Conservation (phyloP, 345 rosid genomes). For the Populus deltoides region DNA sequence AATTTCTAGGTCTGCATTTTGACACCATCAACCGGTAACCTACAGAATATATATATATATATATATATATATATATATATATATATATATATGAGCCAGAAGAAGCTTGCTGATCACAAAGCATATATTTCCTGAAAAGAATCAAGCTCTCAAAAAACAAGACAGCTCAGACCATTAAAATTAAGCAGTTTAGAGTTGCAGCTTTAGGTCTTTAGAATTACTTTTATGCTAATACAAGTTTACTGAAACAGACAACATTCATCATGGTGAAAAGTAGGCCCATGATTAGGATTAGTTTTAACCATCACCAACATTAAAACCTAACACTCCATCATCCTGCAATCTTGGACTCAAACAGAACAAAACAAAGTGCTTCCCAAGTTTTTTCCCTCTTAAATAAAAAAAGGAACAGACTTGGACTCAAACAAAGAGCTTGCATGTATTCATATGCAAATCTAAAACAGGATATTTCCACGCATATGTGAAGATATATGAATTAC, state of each 20-base stretch:
- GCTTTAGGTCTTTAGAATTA: background rate
- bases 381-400: no score
- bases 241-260: background rate
- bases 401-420: no score
- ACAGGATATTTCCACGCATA: no score
- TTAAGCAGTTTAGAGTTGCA: background rate
- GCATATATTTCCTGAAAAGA: background rate
- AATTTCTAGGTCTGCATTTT: background rate
- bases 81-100: background rate
- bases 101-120: background rate
- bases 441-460: no score
- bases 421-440: no score
- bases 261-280: background rate
- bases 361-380: no score
- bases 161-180: background rate
- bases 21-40: background rate
- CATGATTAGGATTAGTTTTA: background rate
- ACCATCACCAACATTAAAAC: no score
- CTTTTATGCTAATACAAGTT: background rate
- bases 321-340: no score
- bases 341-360: no score
- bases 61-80: no score
- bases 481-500: no score
- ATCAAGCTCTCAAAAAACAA: background rate
- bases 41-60: no score